Conservation (phyloP, 176 grass and related monocot species). For the Triticum aestivum region IWGSC_CS_RefSeq_v2.1 NC_057795.1:540561945-540562444, state of each 20-base stretch:
- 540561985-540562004: constrained; percentile 13
- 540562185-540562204: background rate
- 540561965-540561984: constrained; percentile 13
- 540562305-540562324: too few relatives aligned
- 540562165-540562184: background rate
- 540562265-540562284: background rate
- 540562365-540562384: background rate
- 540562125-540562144: constrained; percentile 24
- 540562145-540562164: background rate
- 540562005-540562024: constrained; percentile 27
- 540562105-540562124: background rate
- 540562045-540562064: constrained; percentile 3
- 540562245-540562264: background rate
- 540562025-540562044: constrained; percentile 33
- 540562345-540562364: background rate
- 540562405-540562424: background rate
- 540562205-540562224: background rate
- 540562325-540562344: background rate
- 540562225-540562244: background rate
- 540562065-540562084: constrained; percentile 39
- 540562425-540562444: background rate
- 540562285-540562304: too few relatives aligned
- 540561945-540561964: constrained; percentile 32
- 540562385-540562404: background rate
- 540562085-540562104: background rate